Conservation (phyloP, 2,329 filamentous ascomycete species). For the Teratosphaeria gauchensis region DNA sequence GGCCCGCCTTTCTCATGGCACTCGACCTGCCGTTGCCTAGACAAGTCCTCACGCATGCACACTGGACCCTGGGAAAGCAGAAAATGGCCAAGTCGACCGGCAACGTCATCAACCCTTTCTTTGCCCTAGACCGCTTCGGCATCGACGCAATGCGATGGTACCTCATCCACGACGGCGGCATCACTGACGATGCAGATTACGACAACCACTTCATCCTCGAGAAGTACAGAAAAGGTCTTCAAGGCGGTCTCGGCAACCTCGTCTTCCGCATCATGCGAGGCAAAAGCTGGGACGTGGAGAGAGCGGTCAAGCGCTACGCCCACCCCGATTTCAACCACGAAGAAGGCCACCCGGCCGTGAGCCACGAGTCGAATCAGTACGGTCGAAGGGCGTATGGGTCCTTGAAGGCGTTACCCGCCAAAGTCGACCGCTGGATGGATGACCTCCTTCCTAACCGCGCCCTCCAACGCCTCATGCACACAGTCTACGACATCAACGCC, state of each 20-base stretch:
- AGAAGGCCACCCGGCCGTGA: slow-evolving; percentile 4
- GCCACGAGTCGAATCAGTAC: slow-evolving; percentile 1
- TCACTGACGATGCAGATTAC: slow-evolving; percentile 73
- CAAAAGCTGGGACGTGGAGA: slow-evolving; percentile 48
- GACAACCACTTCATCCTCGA: slow-evolving; percentile 66
- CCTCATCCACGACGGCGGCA: slow-evolving; percentile 68
- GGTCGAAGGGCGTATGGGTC: slow-evolving; percentile 6
- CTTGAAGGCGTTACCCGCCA: slow-evolving; percentile 25
- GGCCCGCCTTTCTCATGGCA: slow-evolving; percentile 92
- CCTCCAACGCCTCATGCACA: slow-evolving; percentile 53
- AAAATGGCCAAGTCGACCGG: slow-evolving; percentile 98
- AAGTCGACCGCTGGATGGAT: slow-evolving; percentile 50
- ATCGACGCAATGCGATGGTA: slow-evolving; percentile 85
- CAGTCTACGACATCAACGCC: slow-evolving; percentile 55
- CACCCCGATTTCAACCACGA: slow-evolving; percentile 5
- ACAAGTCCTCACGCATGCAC: slow-evolving; percentile 76
- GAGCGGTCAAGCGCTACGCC: slow-evolving; percentile 22
- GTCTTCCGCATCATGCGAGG: slow-evolving; percentile 53
- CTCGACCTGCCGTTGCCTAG: slow-evolving; percentile 69
- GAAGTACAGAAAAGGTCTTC: slow-evolving; percentile 70
- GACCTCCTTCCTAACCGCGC: slow-evolving; percentile 55
- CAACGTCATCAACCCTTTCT: slow-evolving; percentile 91
- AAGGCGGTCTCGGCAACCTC: slow-evolving; percentile 72
- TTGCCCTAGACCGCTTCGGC: slow-evolving; percentile 80
- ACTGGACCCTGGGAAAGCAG: slow-evolving; percentile 83